phyloP scores from a whole-genome alignment of 106 monocot genomes.

The Allium fistulosum region DNA sequence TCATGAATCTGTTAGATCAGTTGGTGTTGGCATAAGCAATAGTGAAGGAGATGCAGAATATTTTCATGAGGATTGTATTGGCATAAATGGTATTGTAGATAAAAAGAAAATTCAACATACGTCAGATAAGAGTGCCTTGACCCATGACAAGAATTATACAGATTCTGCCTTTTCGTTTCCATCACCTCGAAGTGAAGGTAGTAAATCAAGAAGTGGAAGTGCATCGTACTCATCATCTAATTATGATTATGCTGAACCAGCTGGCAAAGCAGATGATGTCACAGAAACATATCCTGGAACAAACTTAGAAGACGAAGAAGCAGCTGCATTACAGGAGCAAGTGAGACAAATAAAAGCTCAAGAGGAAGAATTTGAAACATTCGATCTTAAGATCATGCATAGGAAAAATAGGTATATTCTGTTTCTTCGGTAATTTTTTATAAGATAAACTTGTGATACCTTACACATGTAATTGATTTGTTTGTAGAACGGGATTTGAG shows the following conservation, averaged over 20 bases:
- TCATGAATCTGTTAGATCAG: conserved; percentile 87
- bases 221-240: conserved; percentile 51
- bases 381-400: conserved; percentile 96
- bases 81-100: conserved; percentile 33
- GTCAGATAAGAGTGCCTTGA: conserved; percentile 28
- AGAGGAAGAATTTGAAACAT: conserved; percentile 97
- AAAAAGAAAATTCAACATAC: conserved; percentile 30
- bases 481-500: conserved; percentile 93
- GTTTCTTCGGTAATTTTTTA: background rate
- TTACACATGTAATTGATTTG: background rate
- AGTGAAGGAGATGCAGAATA: conserved; percentile 87
- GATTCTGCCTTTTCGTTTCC: conserved; percentile 85
- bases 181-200: conserved; percentile 39
- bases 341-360: conserved; percentile 87
- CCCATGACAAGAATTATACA: conserved; percentile 33
- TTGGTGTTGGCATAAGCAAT: conserved; percentile 92
- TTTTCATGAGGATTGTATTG: conserved; percentile 46
- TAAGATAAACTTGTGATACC: background rate
- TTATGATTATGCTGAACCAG: conserved; percentile 38
- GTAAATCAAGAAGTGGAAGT: conserved; percentile 46
- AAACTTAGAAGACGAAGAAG: conserved; percentile 93
- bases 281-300: conserved; percentile 50
- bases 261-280: conserved; percentile 38
- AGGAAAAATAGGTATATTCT: conserved; percentile 85
- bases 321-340: conserved; percentile 92